Conservation (phyloP, 495 filamentous ascomycete species). For the Oidiodendron maius region DNA sequence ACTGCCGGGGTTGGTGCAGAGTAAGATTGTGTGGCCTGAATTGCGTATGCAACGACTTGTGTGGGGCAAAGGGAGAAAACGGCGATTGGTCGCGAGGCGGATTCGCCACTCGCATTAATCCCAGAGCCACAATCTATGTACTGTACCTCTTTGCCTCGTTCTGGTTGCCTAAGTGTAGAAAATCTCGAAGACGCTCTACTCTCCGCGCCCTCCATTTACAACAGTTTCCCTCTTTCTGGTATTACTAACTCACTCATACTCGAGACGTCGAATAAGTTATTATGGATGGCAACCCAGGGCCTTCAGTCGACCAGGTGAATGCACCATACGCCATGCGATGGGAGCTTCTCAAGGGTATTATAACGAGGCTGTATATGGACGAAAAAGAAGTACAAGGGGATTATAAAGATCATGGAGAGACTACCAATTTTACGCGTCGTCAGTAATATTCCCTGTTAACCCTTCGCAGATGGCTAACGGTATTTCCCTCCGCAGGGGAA, state of each 20-base stretch:
- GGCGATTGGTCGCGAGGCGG: too few relatives aligned
- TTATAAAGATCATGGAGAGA: slow-evolving; percentile 27
- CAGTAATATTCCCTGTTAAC: slow-evolving; percentile 14
- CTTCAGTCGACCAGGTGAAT: slow-evolving; percentile 11
- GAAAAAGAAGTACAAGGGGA: slow-evolving; percentile 20
- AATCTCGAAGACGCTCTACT: background rate
- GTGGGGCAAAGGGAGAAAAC: too few relatives aligned
- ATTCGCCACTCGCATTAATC: too few relatives aligned
- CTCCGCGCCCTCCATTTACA: background rate
- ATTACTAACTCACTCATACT: background rate
- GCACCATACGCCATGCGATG: slow-evolving; percentile 30
- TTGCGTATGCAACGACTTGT: too few relatives aligned
- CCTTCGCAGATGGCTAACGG: background rate
- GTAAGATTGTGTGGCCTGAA: too few relatives aligned
- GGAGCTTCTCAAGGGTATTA: slow-evolving; percentile 30
- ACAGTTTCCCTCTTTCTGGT: background rate
- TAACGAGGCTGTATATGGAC: slow-evolving; percentile 29
- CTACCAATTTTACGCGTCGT: slow-evolving; percentile 32
- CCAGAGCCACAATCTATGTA: too few relatives aligned
- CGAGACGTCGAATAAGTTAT: slow-evolving; percentile 5
- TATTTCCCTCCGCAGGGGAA: slow-evolving; percentile 20
- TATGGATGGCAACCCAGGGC: slow-evolving; percentile 3
- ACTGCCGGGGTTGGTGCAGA: too few relatives aligned
- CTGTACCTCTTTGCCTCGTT: background rate
- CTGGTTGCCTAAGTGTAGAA: slow-evolving; percentile 2